Percentiles rank a stretch among this genome's conserved stretches.
These are phyloP conservation scores for Patellifolia procumbens DNA, from an alignment of 179 eudicot species.

Conservation along the genomic window DNA sequence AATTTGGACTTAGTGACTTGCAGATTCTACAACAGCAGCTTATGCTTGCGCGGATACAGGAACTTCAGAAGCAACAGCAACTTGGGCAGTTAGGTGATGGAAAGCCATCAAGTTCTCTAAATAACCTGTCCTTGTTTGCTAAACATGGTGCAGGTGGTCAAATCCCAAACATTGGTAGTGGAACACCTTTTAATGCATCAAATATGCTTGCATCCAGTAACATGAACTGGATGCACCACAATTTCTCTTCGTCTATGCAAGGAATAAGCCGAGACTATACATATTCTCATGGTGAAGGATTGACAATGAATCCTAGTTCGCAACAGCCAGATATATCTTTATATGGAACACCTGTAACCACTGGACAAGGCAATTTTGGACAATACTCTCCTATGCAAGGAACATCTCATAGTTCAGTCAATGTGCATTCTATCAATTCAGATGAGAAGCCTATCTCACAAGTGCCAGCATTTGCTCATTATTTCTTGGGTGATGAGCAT, in stretches of 20 bases:
- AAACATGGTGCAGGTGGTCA: slow-evolving; percentile 49
- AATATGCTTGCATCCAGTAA: slow-evolving; percentile 42
- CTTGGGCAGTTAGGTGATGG: slow-evolving; percentile 48
- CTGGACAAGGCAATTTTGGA: slow-evolving; percentile 6
- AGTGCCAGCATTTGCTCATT: background rate
- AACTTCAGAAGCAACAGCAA: slow-evolving; percentile 66
- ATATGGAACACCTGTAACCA: slow-evolving; percentile 18
- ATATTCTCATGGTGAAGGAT: slow-evolving; percentile 49
- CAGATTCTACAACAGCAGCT: slow-evolving; percentile 59
- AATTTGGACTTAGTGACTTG: slow-evolving; percentile 33
- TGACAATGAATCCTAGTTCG: slow-evolving; percentile 27
- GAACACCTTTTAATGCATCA: slow-evolving; percentile 44
- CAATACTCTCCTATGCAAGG: slow-evolving; percentile 3
- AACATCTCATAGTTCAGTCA: slow-evolving; percentile 4
- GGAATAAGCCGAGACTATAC: slow-evolving; percentile 41
- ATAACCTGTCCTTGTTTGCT: slow-evolving; percentile 36
- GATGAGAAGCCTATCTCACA: slow-evolving; percentile 11
- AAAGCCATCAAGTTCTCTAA: slow-evolving; percentile 43
- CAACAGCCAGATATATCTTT: slow-evolving; percentile 40
- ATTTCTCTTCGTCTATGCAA: slow-evolving; percentile 46
- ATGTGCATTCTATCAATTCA: slow-evolving; percentile 1
- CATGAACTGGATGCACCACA: slow-evolving; percentile 58
- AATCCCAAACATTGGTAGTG: slow-evolving; percentile 38
- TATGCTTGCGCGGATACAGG: slow-evolving; percentile 60
- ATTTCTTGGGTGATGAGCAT: background rate